Percentiles rank a stretch among this genome's conserved stretches.
phyloP scores from a whole-genome alignment of 164 flowering plant genomes.

The Amborella trichopoda region DNA sequence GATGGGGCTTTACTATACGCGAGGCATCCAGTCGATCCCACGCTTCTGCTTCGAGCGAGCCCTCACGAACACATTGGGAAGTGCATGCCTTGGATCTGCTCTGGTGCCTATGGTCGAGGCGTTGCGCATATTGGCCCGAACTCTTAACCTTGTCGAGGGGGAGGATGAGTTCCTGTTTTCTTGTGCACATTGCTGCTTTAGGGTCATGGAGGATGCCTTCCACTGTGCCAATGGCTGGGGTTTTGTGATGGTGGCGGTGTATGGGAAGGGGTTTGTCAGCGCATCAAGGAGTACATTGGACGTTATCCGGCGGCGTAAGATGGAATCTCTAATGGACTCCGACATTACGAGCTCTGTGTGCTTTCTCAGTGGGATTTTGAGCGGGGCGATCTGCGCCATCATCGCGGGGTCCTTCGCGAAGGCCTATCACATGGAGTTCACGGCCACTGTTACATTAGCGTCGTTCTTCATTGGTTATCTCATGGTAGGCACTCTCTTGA shows the following conservation, averaged over 20 bases:
- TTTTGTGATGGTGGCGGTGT: constrained; percentile 82
- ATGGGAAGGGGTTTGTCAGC: constrained; percentile 68
- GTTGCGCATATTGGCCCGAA: constrained; percentile 62
- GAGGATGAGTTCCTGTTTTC: constrained; percentile 97
- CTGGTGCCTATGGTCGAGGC: constrained; percentile 82
- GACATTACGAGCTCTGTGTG: constrained; percentile 82
- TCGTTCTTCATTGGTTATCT: constrained; percentile 84
- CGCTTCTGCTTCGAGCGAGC: constrained; percentile 80
- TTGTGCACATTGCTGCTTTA: constrained; percentile 89
- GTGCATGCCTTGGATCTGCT: constrained; percentile 79
- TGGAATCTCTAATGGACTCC: constrained; percentile 60
- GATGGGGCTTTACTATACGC: constrained; percentile 63
- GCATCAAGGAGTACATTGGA: constrained; percentile 89
- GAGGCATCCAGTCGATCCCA: constrained; percentile 80
- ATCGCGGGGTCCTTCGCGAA: constrained; percentile 67
- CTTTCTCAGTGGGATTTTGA: constrained; percentile 79
- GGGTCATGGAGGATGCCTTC: constrained; percentile 71
- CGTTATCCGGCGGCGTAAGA: constrained; percentile 40
- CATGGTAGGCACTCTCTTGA: constrained; percentile 55
- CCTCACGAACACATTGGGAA: constrained; percentile 59
- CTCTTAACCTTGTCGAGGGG: constrained; percentile 73
- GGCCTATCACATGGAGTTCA: constrained; percentile 36
- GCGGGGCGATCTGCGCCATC: constrained; percentile 74
- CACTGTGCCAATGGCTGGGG: constrained; percentile 86
- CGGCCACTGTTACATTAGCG: constrained; percentile 60